Base-by-base conservation (phyloP, 2,329 filamentous ascomycete genomes). In the Ceratocystis eucalypticola region DNA sequence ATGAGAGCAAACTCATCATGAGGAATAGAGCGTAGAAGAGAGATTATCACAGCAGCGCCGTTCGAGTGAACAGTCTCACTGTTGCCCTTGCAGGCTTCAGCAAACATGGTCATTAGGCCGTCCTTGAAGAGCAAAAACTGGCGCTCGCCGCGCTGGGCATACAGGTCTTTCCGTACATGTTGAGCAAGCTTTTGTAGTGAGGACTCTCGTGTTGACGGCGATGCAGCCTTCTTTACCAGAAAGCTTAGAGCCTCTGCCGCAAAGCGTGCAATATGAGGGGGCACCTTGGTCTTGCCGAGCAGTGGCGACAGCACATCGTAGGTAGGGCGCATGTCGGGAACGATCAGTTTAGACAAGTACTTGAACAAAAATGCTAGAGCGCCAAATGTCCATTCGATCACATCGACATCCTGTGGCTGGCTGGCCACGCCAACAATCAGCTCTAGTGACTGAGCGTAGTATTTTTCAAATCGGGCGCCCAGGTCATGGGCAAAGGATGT, bases 321-420 rank as follows among this genome's bases (percentile, higher is more conserved):
- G 1, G 95, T 87, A 61, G 93, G 91, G 69, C 89, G 82, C 69
- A 99, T 77, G 73, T 99, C 89, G 3, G 91, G 88, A 0, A 94
- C 88, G 25, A 99, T 77, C 0, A 97, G 82, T 69, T 90, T 86
- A 1, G 91, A 95, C 4, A 99, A 83, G 73, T 97, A 97, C 74
- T 99, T 99, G 83, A 99, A 96, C 50, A 97, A 80, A 80, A 95
- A 99, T 59, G 94, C 91, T 66, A 99, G 80, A 71, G 90, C 92
- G 12, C 88, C 91, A 76, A 99, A 99, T 63, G 90, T 93, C 92
- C 93, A 97, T 77, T 99, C 94, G 63, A 97, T 89, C n/a, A 95
- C 91, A 69, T 92, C 89, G 30, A 89, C 86, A 72, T 89, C 88
- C 66, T 88, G 82, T 65, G 89, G 85, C 71, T 85, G 88, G 65